These are phyloP conservation scores for Vanrija pseudolonga DNA, from an alignment of 1,284 basidiomycete genomes.

Conservation along the genomic window DNA sequence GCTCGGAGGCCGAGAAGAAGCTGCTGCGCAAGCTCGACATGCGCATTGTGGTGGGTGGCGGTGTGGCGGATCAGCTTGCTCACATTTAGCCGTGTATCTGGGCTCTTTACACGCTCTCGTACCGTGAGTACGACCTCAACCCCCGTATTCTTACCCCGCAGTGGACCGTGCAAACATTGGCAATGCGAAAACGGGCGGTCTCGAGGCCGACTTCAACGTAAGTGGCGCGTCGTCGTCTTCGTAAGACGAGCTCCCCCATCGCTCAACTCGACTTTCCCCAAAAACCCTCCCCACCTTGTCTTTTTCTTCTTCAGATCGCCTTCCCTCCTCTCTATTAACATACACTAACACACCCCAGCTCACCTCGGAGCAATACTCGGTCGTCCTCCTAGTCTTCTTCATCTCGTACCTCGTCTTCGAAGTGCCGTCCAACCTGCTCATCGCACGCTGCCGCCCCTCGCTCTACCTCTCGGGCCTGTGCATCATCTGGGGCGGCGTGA, in stretches of 20 bases:
- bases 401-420: slow-evolving; percentile 38
- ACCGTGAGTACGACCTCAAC: slow-evolving; percentile 2
- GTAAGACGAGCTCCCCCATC: too few relatives aligned
- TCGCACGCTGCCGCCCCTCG: slow-evolving; percentile 36
- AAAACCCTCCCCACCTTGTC: too few relatives aligned
- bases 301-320: too few relatives aligned
- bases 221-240: too few relatives aligned
- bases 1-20: slow-evolving; percentile 37
- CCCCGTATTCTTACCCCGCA: too few relatives aligned
- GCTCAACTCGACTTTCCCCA: too few relatives aligned
- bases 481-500: slow-evolving; percentile 40
- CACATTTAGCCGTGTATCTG: slow-evolving; percentile 36
- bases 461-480: slow-evolving; percentile 39
- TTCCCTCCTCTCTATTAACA: too few relatives aligned
- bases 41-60: slow-evolving; percentile 32
- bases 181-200: slow-evolving; percentile 40
- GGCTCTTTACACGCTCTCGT: slow-evolving; percentile 45
- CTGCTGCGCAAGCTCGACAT: slow-evolving; percentile 42
- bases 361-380: slow-evolving; percentile 45
- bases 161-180: slow-evolving; percentile 47
- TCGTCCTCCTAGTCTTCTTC: slow-evolving; percentile 36
- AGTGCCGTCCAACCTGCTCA: slow-evolving; percentile 38
- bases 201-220: slow-evolving; percentile 31
- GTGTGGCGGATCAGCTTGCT: background rate
- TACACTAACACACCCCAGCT: slow-evolving; percentile 5